phyloP scores from a whole-genome alignment of 768 basidiomycete species.

The Amanita phalloides region DNA sequence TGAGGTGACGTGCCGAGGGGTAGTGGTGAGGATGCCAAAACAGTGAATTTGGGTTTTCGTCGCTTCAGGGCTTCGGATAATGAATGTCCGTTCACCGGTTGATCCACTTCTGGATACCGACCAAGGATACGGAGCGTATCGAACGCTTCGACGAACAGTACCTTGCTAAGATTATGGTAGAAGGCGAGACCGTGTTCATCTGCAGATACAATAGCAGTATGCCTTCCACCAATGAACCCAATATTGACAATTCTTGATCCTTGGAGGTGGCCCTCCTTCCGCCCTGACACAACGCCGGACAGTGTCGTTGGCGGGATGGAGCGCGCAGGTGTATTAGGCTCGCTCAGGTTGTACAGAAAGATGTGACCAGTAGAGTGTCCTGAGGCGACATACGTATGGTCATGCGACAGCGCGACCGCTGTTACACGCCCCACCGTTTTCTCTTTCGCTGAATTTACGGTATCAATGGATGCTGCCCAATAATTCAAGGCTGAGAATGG shows the following conservation, averaged over 20 bases:
- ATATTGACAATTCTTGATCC: conserved; percentile 75
- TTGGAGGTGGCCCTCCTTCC: conserved; percentile 77
- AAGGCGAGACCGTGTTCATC: conserved; percentile 91
- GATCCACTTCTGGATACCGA: conserved; percentile 55
- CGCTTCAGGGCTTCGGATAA: conserved; percentile 17
- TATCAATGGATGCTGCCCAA: conserved; percentile 10
- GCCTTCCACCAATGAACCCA: conserved; percentile 82
- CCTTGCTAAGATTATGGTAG: conserved; percentile 89
- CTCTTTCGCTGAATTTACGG: conserved; percentile 24
- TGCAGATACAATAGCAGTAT: conserved; percentile 85
- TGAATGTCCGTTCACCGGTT: conserved; percentile 7
- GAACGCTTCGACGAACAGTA: conserved; percentile 89
- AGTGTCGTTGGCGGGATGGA: conserved; percentile 61
- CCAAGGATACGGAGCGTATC: conserved; percentile 92
- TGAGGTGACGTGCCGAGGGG: conserved; percentile 70
- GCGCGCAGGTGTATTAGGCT: conserved; percentile 58
- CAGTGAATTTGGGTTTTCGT: conserved; percentile 46
- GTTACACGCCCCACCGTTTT: conserved; percentile 66
- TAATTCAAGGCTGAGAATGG: not conserved
- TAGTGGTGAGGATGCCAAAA: conserved; percentile 73
- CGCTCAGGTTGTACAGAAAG: conserved; percentile 73
- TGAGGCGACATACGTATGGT: conserved; percentile 86
- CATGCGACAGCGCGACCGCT: conserved; percentile 84
- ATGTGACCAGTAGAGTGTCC: conserved; percentile 83
- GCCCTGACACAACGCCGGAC: conserved; percentile 56